Conservation (phyloP, 78 protist species). For the Speleostelium caveatum region DNA sequence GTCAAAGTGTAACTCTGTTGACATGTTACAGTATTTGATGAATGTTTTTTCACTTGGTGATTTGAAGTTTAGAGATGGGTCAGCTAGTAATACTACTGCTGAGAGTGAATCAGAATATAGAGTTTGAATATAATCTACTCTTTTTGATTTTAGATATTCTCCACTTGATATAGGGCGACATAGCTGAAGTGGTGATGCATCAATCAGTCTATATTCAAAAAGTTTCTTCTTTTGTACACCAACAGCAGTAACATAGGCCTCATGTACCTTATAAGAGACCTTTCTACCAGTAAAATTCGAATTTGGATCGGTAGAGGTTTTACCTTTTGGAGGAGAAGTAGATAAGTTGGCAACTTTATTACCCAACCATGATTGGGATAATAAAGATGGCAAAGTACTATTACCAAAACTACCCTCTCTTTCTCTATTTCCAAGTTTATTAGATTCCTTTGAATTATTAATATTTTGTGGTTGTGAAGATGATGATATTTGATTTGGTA, state of each 20-base stretch:
- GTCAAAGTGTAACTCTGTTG: constrained; percentile 69
- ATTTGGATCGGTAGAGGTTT: not conserved
- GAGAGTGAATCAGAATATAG: constrained; percentile 66
- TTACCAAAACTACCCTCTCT: too few relatives aligned
- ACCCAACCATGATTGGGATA: too few relatives aligned
- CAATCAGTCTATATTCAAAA: constrained; percentile 37
- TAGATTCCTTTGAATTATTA: not conserved
- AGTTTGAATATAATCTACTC: constrained; percentile 57
- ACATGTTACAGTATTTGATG: constrained; percentile 69
- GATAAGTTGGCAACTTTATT: too few relatives aligned
- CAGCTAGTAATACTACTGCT: constrained; percentile 41
- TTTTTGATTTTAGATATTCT: constrained; percentile 47
- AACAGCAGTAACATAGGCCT: constrained; percentile 23
- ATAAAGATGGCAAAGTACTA: too few relatives aligned
- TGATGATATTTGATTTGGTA: not conserved
- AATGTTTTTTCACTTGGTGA: constrained; percentile 49
- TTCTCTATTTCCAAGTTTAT: too few relatives aligned
- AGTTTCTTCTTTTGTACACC: constrained; percentile 71
- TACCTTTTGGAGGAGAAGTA: not conserved
- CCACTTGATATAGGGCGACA: constrained; percentile 69
- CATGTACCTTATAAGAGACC: not conserved
- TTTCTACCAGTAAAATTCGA: not conserved
- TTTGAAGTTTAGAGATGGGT: constrained; percentile 36
- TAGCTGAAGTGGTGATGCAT: constrained; percentile 52
- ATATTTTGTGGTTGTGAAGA: not conserved